A percentile compares a stretch with the other conserved stretches of the same genome.
Conservation (phyloP, 129 eudicot species). For the Centella asiatica region DNA sequence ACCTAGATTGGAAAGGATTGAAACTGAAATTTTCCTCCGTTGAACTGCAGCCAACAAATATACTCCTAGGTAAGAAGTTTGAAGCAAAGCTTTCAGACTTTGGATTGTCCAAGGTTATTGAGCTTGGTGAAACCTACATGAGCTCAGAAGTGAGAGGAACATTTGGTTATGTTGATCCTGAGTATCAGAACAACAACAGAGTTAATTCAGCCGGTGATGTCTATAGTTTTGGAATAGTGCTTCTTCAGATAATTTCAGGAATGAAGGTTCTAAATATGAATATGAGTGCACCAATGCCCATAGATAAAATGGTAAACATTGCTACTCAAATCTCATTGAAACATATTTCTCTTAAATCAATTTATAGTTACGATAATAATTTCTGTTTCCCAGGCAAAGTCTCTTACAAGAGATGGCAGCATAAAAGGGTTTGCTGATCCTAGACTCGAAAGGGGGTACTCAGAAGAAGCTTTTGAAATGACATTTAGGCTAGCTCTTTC, state of each 20-base stretch:
- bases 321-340: too few species aligned
- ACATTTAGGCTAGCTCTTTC: not conserved
- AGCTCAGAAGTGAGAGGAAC: slow-evolving; percentile 84
- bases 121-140: slow-evolving; percentile 46
- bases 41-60: slow-evolving; percentile 54
- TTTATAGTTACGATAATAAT: too few species aligned
- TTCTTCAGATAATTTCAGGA: slow-evolving; percentile 60
- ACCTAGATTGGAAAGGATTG: too few species aligned
- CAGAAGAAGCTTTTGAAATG: not conserved
- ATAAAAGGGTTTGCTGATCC: not conserved
- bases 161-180: slow-evolving; percentile 76
- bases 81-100: slow-evolving; percentile 70
- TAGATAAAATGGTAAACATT: slow-evolving; percentile 49
- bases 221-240: slow-evolving; percentile 68
- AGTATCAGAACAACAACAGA: slow-evolving; percentile 52
- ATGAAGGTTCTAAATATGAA: slow-evolving; percentile 52
- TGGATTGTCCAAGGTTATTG: slow-evolving; percentile 59
- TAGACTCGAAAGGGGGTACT: not conserved
- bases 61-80: slow-evolving; percentile 46
- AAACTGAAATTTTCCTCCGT: not conserved
- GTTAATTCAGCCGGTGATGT: slow-evolving; percentile 68
- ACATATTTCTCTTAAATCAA: not conserved
- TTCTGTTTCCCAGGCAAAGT: not conserved
- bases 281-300: slow-evolving; percentile 44
- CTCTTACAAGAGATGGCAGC: not conserved